A percentile compares a stretch with the other conserved stretches of the same genome.
phyloP scores from a whole-genome alignment of 202 grass and related monocot species.

The Sporobolus alterniflorus region DNA sequence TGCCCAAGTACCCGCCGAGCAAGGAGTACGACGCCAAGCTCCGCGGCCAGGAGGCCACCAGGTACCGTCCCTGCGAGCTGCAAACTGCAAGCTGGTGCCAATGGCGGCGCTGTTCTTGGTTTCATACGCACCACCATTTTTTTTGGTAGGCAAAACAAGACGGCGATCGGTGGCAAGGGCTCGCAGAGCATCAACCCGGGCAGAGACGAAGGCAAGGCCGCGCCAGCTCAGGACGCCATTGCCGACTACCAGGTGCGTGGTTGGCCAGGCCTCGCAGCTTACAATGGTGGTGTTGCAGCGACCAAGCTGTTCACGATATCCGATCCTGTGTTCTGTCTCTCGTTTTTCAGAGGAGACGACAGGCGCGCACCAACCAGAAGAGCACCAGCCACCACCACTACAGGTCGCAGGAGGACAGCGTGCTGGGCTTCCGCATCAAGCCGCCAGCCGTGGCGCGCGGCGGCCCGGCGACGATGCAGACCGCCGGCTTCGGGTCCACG shows the following conservation, averaged over 20 bases:
- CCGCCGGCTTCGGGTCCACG: slow-evolving; percentile 64
- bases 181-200: slow-evolving; percentile 58
- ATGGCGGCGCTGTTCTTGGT: neutral
- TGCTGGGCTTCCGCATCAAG: slow-evolving; percentile 70
- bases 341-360: slow-evolving; percentile 51
- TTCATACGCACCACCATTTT: neutral
- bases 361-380: slow-evolving; percentile 50
- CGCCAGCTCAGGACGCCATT: slow-evolving; percentile 42
- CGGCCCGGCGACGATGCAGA: slow-evolving; percentile 40
- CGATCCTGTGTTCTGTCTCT: neutral
- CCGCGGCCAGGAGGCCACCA: slow-evolving; percentile 56
- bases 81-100: neutral
- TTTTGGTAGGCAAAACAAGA: slow-evolving; percentile 54
- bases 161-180: slow-evolving; percentile 52
- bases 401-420: slow-evolving; percentile 57
- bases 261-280: neutral
- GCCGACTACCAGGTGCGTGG: slow-evolving; percentile 52
- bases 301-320: neutral
- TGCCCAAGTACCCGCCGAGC: slow-evolving; percentile 74
- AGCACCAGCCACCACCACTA: slow-evolving; percentile 76
- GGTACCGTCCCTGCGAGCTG: slow-evolving; percentile 12
- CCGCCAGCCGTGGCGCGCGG: slow-evolving; percentile 32
- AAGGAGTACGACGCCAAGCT: slow-evolving; percentile 86
- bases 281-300: neutral
- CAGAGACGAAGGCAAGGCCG: slow-evolving; percentile 51